Evolutionary conservation across 1,139 yeast species (phyloP).

Genomic region (Zygoascus sp.): DNA sequence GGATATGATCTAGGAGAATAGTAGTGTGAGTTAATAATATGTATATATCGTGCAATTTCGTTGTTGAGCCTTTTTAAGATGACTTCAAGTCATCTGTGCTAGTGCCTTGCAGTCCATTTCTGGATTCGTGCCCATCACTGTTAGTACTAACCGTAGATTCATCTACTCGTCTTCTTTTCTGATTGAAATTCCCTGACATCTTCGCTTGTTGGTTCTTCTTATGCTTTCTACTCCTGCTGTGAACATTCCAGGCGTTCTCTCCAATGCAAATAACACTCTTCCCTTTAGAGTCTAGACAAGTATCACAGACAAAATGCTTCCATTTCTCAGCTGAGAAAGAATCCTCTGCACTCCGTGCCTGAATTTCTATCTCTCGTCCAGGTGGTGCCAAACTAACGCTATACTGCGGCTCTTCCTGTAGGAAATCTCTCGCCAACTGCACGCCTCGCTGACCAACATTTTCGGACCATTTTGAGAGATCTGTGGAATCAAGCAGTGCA

Average conservation of each 20-base stretch:
- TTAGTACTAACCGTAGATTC: neutral
- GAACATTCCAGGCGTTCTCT: conserved; percentile 63
- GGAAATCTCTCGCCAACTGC: conserved; percentile 45
- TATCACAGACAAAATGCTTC: conserved; percentile 65
- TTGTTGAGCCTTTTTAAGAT: too few relatives aligned
- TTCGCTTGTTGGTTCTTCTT: conserved; percentile 9
- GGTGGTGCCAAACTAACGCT: conserved; percentile 43
- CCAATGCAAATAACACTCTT: conserved; percentile 67
- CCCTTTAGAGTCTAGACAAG: conserved; percentile 58
- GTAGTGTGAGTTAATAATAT: neutral
- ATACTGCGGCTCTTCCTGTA: conserved; percentile 23
- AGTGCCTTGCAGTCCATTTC: too few relatives aligned
- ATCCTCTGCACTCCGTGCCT: conserved; percentile 23
- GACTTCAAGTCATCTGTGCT: too few relatives aligned
- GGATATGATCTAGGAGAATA: conserved; percentile 35
- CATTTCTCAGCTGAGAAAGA: conserved; percentile 45
- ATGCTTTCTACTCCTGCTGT: conserved; percentile 52
- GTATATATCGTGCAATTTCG: too few relatives aligned
- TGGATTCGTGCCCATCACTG: too few relatives aligned
- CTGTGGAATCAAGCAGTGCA: conserved; percentile 72
- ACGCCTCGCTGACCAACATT: conserved; percentile 56
- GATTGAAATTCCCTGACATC: neutral
- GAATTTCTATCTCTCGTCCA: conserved; percentile 37
- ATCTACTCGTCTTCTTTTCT: neutral
- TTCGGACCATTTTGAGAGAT: conserved; percentile 54